A percentile compares a stretch with the other conserved stretches of the same genome.
These are phyloP conservation scores for Dipteronia dyeriana DNA, from an alignment of 345 rosid species.

Conservation along the genomic window DNA sequence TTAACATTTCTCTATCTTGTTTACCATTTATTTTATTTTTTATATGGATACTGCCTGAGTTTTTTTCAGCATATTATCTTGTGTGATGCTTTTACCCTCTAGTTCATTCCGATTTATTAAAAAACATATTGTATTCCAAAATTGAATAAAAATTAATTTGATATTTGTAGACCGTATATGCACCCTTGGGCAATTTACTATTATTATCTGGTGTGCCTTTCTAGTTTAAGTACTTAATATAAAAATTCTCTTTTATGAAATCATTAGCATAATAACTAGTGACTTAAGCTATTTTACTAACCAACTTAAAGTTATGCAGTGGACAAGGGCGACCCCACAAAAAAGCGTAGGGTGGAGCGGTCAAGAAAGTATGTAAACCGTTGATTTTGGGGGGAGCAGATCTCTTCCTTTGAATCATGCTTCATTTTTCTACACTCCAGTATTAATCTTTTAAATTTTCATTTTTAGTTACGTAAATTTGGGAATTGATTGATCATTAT, in stretches of 20 bases:
- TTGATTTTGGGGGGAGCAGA: background rate
- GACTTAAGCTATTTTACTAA: slow-evolving; percentile 22
- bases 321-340: slow-evolving; percentile 67
- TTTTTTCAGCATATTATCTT: too few relatives aligned
- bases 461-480: background rate
- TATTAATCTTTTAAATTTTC: background rate
- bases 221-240: background rate
- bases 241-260: background rate
- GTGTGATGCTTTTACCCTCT: too few relatives aligned
- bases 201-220: background rate
- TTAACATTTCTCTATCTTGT: too few relatives aligned
- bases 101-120: too few relatives aligned
- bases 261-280: background rate
- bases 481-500: background rate
- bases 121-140: background rate
- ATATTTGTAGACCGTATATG: background rate
- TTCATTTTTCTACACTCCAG: background rate
- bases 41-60: too few relatives aligned
- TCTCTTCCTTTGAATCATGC: background rate
- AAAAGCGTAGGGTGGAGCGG: slow-evolving; percentile 75
- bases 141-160: background rate
- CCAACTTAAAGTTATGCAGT: slow-evolving; percentile 38
- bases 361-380: slow-evolving; percentile 61
- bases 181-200: background rate
- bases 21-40: too few relatives aligned